Base-by-base conservation (phyloP, 208 protist species). In the Trypanosomatidae sp. region DNA sequence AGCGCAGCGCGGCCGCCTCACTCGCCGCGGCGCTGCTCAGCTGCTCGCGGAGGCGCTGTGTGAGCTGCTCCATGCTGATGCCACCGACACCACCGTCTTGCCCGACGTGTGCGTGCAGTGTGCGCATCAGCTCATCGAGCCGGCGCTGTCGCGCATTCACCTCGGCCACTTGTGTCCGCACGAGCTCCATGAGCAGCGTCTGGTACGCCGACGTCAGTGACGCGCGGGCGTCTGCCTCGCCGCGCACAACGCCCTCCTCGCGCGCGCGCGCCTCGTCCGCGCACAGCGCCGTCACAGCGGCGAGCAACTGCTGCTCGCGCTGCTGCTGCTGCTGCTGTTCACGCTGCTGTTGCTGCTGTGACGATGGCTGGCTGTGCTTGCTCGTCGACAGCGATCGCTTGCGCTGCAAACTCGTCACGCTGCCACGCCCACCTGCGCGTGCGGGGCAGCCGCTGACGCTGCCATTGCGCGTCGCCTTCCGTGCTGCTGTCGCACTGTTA, bases 121-220 rank as follows among this genome's bases (percentile, higher is more conserved):
- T 44, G 45, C 66, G 57, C 13, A 89, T 53, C 35, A 71, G 67
- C 35, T 79, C 69, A 43, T 78, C 78, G 10, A 89, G 55, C 33
- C 43, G 33, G 20, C 60, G 48, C 53, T 89, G 80, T 11, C 69
- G 74, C 7, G 21, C 18, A 42, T 81, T 89, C 39, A 89, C 52
- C 55, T 75, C 52, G 39, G 67, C 49, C 13, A 85, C 52, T 51
- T 82, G 71, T 1, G 43, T 27, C 1, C 66, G 74, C 19, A 89
- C 71, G 8, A 85, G 59, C 44, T 82, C 66, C 64, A 89, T 74
- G 23, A 77, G 61, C 15, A 89, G 66, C 3, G 73, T 53, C 38
- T 89, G 69, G 56, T 82, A 89, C 10, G 82, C 53, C 1, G 80
- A 71, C 0, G 51, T n/a, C n/a, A n/a, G n/a, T n/a, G n/a, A n/a